These are phyloP conservation scores for Scutellaria baicalensis DNA, from an alignment of 257 asterid genomes.

Conservation along the genomic window DNA sequence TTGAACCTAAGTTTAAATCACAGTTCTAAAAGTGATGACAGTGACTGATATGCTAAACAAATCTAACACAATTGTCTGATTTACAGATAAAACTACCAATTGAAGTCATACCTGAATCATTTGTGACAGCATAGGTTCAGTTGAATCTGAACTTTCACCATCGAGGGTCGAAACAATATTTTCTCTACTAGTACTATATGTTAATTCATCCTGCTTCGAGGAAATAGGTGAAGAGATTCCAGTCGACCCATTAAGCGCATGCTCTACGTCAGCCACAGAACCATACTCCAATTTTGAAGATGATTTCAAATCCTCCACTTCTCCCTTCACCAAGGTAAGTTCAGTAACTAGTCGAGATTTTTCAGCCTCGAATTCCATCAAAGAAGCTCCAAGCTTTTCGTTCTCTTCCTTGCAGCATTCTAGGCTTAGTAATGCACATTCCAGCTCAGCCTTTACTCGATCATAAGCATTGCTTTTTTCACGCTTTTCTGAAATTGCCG, in stretches of 20 bases:
- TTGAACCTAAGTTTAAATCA: not conserved
- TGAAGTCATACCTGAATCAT: slow-evolving; percentile 39
- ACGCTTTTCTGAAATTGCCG: slow-evolving; percentile 62
- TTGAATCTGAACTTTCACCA: slow-evolving; percentile 24
- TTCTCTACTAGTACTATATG: slow-evolving; percentile 9
- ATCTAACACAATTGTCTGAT: not conserved
- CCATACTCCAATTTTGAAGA: slow-evolving; percentile 17
- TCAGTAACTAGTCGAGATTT: slow-evolving; percentile 44
- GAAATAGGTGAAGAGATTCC: slow-evolving; percentile 24
- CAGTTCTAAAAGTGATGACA: not conserved
- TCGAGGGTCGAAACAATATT: slow-evolving; percentile 3
- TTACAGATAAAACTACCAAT: not conserved
- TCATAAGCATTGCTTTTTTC: slow-evolving; percentile 66
- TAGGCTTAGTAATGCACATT: slow-evolving; percentile 77
- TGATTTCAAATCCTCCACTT: slow-evolving; percentile 39
- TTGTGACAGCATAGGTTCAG: slow-evolving; percentile 13
- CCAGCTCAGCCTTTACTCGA: slow-evolving; percentile 71
- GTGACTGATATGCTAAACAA: not conserved
- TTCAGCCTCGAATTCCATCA: slow-evolving; percentile 50
- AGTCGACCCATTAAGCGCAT: slow-evolving; percentile 15
- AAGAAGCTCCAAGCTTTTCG: slow-evolving; percentile 54
- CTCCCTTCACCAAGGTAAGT: slow-evolving; percentile 42
- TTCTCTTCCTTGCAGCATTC: slow-evolving; percentile 99
- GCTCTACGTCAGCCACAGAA: slow-evolving; percentile 13
- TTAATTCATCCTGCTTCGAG: slow-evolving; percentile 17